Percentiles rank a stretch among this genome's conserved stretches.
These are phyloP conservation scores for Eimeria falciformis DNA, from an alignment of 169 alveolate genomes.

Conservation along the genomic window DNA sequence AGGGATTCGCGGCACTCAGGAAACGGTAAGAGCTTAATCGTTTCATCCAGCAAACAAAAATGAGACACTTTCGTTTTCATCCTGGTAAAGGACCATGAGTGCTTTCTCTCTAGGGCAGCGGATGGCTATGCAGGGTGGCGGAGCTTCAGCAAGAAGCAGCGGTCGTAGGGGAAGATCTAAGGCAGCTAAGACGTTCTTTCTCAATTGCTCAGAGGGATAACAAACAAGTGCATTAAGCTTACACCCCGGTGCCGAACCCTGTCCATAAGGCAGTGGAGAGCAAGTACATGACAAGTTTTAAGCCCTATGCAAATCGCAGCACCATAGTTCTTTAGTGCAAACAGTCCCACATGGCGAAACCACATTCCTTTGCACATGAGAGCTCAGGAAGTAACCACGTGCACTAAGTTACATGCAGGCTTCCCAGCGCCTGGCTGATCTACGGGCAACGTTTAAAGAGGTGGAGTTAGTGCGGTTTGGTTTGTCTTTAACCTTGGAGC, in stretches of 20 bases:
- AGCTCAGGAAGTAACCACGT: not conserved
- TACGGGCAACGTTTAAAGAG: conserved; percentile 55
- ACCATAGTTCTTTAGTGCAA: too few species aligned
- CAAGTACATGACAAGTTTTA: too few species aligned
- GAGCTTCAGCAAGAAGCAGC: conserved; percentile 52
- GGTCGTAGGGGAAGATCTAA: conserved; percentile 39
- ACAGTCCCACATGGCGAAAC: too few species aligned
- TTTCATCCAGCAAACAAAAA: not conserved
- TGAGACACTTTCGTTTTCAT: too few species aligned
- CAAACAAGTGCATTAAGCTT: conserved; percentile 18
- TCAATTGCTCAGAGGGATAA: conserved; percentile 40
- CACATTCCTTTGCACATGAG: too few species aligned
- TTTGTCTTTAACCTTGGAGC: conserved; percentile 47
- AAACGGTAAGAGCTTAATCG: conserved; percentile 24
- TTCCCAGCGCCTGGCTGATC: conserved; percentile 44
- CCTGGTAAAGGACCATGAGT: too few species aligned
- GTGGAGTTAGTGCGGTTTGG: conserved; percentile 61
- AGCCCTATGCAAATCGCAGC: too few species aligned
- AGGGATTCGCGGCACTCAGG: conserved; percentile 46
- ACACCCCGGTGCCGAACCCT: too few species aligned
- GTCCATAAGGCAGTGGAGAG: too few species aligned
- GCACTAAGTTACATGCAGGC: not conserved
- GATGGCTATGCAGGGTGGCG: conserved; percentile 14
- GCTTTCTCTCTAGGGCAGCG: too few species aligned
- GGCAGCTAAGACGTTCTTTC: conserved; percentile 22